Evolutionary conservation across 2,329 filamentous ascomycete species (phyloP).

Genomic region (Fusarium marasasianum): DNA sequence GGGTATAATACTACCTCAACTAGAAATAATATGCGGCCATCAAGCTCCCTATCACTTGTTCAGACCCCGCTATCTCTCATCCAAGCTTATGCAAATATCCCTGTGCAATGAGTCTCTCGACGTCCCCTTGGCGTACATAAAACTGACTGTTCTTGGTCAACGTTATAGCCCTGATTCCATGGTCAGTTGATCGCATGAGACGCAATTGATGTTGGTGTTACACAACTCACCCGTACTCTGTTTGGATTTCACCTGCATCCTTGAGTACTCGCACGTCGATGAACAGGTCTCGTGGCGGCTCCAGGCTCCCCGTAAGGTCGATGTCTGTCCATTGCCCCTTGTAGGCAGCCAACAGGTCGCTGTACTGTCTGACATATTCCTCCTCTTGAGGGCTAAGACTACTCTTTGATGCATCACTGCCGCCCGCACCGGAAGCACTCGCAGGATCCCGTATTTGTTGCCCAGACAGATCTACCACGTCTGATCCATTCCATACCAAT

Average conservation of each 20-base stretch:
- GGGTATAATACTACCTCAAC: slow-evolving; percentile 25
- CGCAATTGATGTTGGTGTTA: background rate
- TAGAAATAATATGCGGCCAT: background rate
- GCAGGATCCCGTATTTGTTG: slow-evolving; percentile 60
- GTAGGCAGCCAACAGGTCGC: slow-evolving; percentile 91
- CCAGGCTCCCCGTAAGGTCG: slow-evolving; percentile 91
- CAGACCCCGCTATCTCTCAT: slow-evolving; percentile 57
- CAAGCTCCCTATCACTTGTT: background rate
- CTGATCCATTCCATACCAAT: slow-evolving; percentile 89
- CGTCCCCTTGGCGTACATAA: slow-evolving; percentile 94
- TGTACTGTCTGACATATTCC: slow-evolving; percentile 92
- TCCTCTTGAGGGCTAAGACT: slow-evolving; percentile 95
- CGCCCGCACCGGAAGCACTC: slow-evolving; percentile 44
- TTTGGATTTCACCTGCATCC: slow-evolving; percentile 98
- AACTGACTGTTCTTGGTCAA: slow-evolving; percentile 99
- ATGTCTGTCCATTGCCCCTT: slow-evolving; percentile 99
- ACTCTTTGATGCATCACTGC: slow-evolving; percentile 64
- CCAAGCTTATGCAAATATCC: slow-evolving; percentile 92
- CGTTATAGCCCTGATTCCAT: slow-evolving; percentile 78
- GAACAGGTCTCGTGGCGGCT: slow-evolving; percentile 94
- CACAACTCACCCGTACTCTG: slow-evolving; percentile 87
- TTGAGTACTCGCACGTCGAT: slow-evolving; percentile 96
- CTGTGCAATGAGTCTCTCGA: slow-evolving; percentile 92
- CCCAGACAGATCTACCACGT: slow-evolving; percentile 76
- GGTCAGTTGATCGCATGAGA: slow-evolving; percentile 27